phyloP scores from a whole-genome alignment of 495 filamentous ascomycete genomes.

The Aspergillus haitiensis region DNA sequence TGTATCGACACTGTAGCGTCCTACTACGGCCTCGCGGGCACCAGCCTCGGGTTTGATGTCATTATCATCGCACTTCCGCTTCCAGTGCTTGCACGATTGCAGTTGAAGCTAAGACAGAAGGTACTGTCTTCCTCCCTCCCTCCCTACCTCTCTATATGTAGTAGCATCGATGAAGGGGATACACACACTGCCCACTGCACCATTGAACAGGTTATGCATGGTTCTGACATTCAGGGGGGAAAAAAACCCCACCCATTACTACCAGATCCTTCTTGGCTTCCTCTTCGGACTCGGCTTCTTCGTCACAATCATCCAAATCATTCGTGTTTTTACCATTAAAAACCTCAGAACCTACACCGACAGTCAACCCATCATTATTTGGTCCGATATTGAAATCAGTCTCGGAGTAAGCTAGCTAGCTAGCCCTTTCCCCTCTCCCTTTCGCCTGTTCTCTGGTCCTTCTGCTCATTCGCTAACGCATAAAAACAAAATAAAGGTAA shows the following conservation, averaged over 20 bases:
- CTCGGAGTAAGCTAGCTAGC: slow-evolving; percentile 38
- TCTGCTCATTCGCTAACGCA: too few relatives aligned
- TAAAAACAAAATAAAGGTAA: slow-evolving; percentile 29
- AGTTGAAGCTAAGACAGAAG: slow-evolving; percentile 34
- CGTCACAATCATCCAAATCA: slow-evolving; percentile 54
- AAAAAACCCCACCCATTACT: background rate
- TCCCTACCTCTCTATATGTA: too few relatives aligned
- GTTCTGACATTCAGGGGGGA: slow-evolving; percentile 8
- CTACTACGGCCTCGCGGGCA: slow-evolving; percentile 37
- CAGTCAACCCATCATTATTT: slow-evolving; percentile 48
- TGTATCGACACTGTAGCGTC: slow-evolving; percentile 46
- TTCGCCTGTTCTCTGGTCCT: background rate
- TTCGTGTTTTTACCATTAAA: slow-evolving; percentile 53
- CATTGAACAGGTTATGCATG: too few relatives aligned
- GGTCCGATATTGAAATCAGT: slow-evolving; percentile 53
- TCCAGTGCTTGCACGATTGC: slow-evolving; percentile 41
- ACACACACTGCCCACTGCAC: too few relatives aligned
- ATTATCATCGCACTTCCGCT: slow-evolving; percentile 52
- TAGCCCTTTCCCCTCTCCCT: background rate
- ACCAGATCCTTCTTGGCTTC: slow-evolving; percentile 42
- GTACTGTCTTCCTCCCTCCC: slow-evolving; percentile 21
- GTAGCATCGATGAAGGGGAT: too few relatives aligned
- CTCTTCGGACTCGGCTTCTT: slow-evolving; percentile 55
- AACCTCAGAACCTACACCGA: slow-evolving; percentile 45
- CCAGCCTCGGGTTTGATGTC: slow-evolving; percentile 47